Conservation (phyloP, 257 asterid genomes). For the Ballota nigra region DNA sequence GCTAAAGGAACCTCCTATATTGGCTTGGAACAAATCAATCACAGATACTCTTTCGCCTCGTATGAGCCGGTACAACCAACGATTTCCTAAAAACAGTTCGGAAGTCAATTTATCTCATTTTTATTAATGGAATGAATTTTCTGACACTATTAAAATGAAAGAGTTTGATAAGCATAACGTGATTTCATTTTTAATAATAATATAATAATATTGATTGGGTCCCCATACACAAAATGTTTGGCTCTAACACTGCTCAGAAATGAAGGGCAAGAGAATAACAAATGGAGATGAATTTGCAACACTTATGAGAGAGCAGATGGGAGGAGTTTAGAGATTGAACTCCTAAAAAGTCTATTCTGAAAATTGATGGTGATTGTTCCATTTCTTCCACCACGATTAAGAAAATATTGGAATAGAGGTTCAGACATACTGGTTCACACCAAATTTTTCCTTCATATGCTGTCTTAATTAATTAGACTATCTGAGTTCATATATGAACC, state of each 20-base stretch:
- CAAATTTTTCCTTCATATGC: background rate
- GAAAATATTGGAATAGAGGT: background rate
- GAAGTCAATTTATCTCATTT: too few species aligned
- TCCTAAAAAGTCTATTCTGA: background rate
- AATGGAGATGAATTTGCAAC: background rate
- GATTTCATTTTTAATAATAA: too few species aligned
- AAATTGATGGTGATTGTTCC: background rate
- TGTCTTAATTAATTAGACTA: background rate
- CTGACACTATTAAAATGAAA: too few species aligned
- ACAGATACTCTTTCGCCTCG: too few species aligned
- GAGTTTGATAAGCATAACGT: too few species aligned
- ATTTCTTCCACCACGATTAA: background rate
- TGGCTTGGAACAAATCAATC: too few species aligned
- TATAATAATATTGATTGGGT: too few species aligned
- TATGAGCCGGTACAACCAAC: too few species aligned
- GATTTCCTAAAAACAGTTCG: too few species aligned
- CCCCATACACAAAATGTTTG: too few species aligned
- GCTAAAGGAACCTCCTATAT: too few species aligned
- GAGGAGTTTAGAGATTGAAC: background rate
- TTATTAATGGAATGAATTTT: too few species aligned
- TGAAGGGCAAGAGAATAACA: background rate
- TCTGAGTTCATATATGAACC: background rate
- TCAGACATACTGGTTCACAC: background rate
- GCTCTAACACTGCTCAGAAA: background rate
- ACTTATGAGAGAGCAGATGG: background rate